Evolutionary conservation across 192 early-diverging fungal genomes (phyloP), one percentile per base, ranked within the genome.

Genomic region (Powellomyces hirtus): DNA sequence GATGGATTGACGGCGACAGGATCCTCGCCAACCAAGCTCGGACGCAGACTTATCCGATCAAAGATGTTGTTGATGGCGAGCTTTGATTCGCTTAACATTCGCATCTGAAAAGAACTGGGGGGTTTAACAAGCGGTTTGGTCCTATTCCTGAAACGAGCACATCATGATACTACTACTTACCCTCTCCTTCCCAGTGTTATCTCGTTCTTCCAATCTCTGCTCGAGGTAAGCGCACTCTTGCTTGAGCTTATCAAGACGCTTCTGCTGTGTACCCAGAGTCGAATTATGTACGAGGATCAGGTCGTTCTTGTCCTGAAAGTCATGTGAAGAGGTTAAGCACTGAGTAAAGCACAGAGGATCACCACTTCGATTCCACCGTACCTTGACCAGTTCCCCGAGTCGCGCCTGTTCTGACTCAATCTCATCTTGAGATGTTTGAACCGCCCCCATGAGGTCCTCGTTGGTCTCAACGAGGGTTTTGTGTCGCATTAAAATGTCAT

Each of bases 31-130:
- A 29, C 55, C 14, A 22, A 52, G 8, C 5, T 29, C 30, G 62
- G 46, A 22, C 65, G 64, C 7, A 72, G 37, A 11, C 35, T 22
- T 5, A 83, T 63, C 8, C 83, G 77, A 36, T 85, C 80, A 58
- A 68, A 83, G 46, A 86, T 76, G 69, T 86, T 82, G 75, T 82
- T 76, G 37, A 86, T 86, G n/a, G 85, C 85, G 10, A 86, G 70
- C 51, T 86, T 86, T 4, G 82, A 78, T 52, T 83, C 85, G 31
- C 76, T 67, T 11, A 86, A 71, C 62, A 83, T 76, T 0, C 85
- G 71, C 75, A 78, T 73, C 81, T 82, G 56, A 4, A 29, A n/a
- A 29, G 24, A 52, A 8, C 10, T 7, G 50, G 24, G 10, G 50
- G 18, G 38, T n/a, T 26, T 34, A 30, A 13, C 31, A 70, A 36